Evolutionary conservation across 1,284 basidiomycete species (phyloP).

Genomic region (Peniophora sp.): DNA sequence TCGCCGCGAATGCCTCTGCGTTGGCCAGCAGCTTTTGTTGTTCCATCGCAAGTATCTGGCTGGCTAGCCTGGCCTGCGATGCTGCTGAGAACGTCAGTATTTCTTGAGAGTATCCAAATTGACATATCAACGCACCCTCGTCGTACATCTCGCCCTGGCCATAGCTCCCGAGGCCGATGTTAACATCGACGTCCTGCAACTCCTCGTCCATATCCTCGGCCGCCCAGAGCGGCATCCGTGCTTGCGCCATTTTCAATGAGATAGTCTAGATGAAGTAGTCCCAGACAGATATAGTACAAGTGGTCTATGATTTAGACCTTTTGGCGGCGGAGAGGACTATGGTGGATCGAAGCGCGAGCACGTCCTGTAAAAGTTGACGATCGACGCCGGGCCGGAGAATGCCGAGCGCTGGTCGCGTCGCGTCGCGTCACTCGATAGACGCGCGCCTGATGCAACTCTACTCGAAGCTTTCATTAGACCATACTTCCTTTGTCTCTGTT

Average conservation of each 20-base stretch:
- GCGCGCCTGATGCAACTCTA: no score
- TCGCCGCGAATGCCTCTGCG: slow-evolving; percentile 67
- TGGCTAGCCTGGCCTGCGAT: slow-evolving; percentile 54
- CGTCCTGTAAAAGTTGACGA: neutral
- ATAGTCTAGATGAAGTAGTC: neutral
- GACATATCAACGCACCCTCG: slow-evolving; percentile 42
- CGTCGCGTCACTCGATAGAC: no score
- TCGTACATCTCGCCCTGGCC: slow-evolving; percentile 62
- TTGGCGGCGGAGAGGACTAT: no score
- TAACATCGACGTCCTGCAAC: slow-evolving; percentile 63
- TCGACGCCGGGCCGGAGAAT: neutral
- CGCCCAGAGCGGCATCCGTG: slow-evolving; percentile 61
- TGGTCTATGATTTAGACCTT: no score
- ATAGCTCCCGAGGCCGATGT: slow-evolving; percentile 63
- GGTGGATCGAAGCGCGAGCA: neutral
- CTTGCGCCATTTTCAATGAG: slow-evolving; percentile 39
- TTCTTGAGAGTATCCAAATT: slow-evolving; percentile 1
- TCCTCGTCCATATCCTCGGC: slow-evolving; percentile 71
- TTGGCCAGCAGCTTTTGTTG: slow-evolving; percentile 62
- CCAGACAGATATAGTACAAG: no score
- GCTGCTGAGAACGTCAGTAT: slow-evolving; percentile 12
- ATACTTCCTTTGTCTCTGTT: no score
- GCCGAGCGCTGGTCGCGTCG: neutral
- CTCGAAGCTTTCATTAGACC: no score
- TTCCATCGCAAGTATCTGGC: slow-evolving; percentile 57